Evolutionary conservation across 768 basidiomycete species (phyloP).

Genomic region (Leucogyrophana mollusca): DNA sequence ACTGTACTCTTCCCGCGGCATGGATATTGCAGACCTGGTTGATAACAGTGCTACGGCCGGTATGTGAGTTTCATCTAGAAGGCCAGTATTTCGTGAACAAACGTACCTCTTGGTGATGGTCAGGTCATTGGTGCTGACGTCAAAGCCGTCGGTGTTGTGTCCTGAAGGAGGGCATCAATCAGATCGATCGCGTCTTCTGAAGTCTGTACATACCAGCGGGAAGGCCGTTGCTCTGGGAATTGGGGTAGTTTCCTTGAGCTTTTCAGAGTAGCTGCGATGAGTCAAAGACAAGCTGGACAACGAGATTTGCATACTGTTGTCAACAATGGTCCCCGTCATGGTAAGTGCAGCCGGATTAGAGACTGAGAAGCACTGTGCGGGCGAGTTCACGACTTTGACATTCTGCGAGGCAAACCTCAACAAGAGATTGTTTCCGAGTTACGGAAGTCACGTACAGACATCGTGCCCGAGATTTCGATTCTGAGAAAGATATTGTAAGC

Average conservation of each 20-base stretch:
- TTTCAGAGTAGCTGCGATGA: not conserved
- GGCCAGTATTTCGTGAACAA: not conserved
- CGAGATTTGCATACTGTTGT: conserved; percentile 47
- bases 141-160: conserved; percentile 54
- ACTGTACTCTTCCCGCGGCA: not conserved
- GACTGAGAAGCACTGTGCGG: conserved; percentile 32
- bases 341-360: conserved; percentile 27
- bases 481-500: conserved; percentile 19
- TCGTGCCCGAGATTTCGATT: conserved; percentile 39
- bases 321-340: conserved; percentile 49
- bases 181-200: not conserved
- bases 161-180: conserved; percentile 22
- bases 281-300: not conserved
- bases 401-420: conserved; percentile 18
- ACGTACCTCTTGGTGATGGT: conserved; percentile 29
- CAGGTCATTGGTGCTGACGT: conserved; percentile 34
- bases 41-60: conserved; percentile 14
- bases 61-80: too few relatives aligned
- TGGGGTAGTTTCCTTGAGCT: conserved; percentile 54
- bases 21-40: conserved; percentile 18
- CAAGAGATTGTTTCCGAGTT: not conserved
- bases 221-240: conserved; percentile 45
- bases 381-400: conserved; percentile 39
- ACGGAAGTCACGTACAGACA: conserved; percentile 24
- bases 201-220: conserved; percentile 39